A percentile compares a stretch with the other conserved stretches of the same genome.
These are phyloP conservation scores for Chalciporus piperatus DNA, from an alignment of 768 basidiomycete species.

Conservation along the genomic window DNA sequence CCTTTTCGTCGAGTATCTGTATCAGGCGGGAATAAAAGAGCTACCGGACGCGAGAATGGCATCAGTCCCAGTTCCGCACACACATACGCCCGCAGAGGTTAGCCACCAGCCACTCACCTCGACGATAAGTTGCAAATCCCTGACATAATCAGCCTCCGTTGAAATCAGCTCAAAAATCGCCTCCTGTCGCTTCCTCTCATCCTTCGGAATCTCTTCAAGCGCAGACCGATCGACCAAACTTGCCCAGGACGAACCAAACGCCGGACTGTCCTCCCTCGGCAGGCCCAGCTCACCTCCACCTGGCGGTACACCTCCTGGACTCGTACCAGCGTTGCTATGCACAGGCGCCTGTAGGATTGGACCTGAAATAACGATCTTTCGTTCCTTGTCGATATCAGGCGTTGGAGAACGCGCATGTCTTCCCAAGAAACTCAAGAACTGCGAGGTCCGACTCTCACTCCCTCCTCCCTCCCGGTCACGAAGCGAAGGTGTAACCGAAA, in stretches of 20 bases:
- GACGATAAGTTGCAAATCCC: constrained; percentile 88
- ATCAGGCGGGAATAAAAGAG: constrained; percentile 84
- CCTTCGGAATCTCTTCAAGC: constrained; percentile 71
- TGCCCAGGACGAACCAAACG: constrained; percentile 82
- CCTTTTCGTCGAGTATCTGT: constrained; percentile 67
- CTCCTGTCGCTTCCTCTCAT: constrained; percentile 88
- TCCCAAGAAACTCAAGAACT: constrained; percentile 62
- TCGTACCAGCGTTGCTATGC: constrained; percentile 7
- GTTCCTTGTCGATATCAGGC: constrained; percentile 46
- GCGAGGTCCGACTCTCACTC: constrained; percentile 38
- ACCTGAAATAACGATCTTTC: constrained; percentile 60
- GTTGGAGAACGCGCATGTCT: constrained; percentile 45
- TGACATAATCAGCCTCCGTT: constrained; percentile 87
- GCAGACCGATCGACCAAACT: constrained; percentile 86
- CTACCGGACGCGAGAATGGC: constrained; percentile 34
- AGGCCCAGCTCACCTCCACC: constrained; percentile 12
- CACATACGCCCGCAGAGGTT: not conserved
- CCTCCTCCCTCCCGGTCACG: constrained; percentile 27
- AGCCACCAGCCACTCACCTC: constrained; percentile 51
- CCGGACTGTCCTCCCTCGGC: constrained; percentile 50
- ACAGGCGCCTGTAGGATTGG: constrained; percentile 48
- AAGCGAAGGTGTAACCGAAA: constrained; percentile 29
- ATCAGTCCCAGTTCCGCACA: not conserved
- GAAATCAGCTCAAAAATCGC: constrained; percentile 94
- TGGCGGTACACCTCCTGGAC: not conserved